Conservation (phyloP, 768 basidiomycete genomes). For the Hemileccinum rubropunctum region DNA sequence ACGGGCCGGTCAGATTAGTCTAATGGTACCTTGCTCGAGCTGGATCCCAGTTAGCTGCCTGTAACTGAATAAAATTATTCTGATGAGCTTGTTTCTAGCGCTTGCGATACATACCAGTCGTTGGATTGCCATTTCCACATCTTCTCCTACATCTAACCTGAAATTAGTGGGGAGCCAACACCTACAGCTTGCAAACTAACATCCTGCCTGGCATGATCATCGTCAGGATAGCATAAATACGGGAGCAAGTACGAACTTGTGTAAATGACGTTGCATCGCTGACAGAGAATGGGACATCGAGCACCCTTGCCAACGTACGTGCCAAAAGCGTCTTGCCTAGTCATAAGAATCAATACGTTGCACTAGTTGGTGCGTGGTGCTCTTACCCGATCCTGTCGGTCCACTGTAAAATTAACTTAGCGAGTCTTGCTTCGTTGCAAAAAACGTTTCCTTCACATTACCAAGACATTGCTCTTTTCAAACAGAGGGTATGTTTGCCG, state of each 20-base stretch:
- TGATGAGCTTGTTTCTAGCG: background rate
- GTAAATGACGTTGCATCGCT: slow-evolving; percentile 95
- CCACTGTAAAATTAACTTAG: slow-evolving; percentile 45
- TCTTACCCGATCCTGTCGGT: slow-evolving; percentile 80
- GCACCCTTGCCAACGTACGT: slow-evolving; percentile 84
- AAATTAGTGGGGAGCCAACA: slow-evolving; percentile 4
- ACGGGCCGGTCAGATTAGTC: background rate
- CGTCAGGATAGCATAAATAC: slow-evolving; percentile 3
- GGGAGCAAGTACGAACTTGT: slow-evolving; percentile 48
- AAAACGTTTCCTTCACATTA: slow-evolving; percentile 57
- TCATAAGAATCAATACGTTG: slow-evolving; percentile 1
- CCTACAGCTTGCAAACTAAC: slow-evolving; percentile 40
- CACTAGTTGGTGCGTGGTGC: slow-evolving; percentile 11
- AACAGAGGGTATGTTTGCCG: slow-evolving; percentile 57
- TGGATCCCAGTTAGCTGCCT: slow-evolving; percentile 90
- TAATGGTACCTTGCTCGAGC: slow-evolving; percentile 67
- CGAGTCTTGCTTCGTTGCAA: background rate
- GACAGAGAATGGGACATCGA: slow-evolving; percentile 93
- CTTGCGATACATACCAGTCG: slow-evolving; percentile 54
- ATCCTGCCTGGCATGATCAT: slow-evolving; percentile 55
- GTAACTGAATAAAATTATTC: slow-evolving; percentile 50
- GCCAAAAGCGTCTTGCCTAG: slow-evolving; percentile 87
- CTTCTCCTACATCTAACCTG: slow-evolving; percentile 84
- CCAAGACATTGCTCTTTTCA: slow-evolving; percentile 95
- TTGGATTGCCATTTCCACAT: slow-evolving; percentile 90